Base-by-base conservation (phyloP, 805 yeast species). In the Torulaspora maleeae region DNA sequence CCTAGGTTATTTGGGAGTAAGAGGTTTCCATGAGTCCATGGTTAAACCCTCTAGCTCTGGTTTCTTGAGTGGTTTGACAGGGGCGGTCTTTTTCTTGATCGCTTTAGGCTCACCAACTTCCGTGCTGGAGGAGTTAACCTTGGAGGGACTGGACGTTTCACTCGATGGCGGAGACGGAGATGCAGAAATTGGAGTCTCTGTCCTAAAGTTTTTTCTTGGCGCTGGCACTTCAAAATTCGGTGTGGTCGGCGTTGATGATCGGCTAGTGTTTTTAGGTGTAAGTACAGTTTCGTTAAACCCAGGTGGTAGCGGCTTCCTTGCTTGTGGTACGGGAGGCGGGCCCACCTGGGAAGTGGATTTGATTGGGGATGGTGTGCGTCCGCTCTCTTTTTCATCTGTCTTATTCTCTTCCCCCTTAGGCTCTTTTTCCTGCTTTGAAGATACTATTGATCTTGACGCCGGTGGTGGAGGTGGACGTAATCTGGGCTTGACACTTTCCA, bases 21-120 rank as follows among this genome's bases (percentile, higher is more conserved):
- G 60, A 4, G 80, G 79, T 41, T 72, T 73, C 80, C 80, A 76
- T 20, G 75, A 74, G 5, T 75, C 69, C 71, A 74, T 64, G 2
- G 65, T 47, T 38, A 58, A 41, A 19, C 49, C 45, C 17, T 52
- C 56, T 17, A 55, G 28, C 38, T 56, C 55, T 6, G 60, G 61
- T 39, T 62, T 57, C 41, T 60, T 59, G 7, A 54, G 52, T 8
- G 70, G 68, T 19, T 60, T 50, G 1, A 53, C 48, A 1, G 69
- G 63, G 1, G 67, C 59, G 1, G 17, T 36, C 15, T 56, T 59
- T 17, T 51, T 48, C 16, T 36, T 48, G 5, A 47, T 25, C 8
- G 49, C 25, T 20, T 43, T n/a, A 3, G 50, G 17, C 12, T 43
- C 29, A 17, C 27, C 33, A 12, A 32, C 19, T 8, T 44, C 47